A percentile compares a stretch with the other conserved stretches of the same genome.
phyloP scores from a whole-genome alignment of 495 filamentous ascomycete genomes.

The Aspergillus saccharolyticus region DNA sequence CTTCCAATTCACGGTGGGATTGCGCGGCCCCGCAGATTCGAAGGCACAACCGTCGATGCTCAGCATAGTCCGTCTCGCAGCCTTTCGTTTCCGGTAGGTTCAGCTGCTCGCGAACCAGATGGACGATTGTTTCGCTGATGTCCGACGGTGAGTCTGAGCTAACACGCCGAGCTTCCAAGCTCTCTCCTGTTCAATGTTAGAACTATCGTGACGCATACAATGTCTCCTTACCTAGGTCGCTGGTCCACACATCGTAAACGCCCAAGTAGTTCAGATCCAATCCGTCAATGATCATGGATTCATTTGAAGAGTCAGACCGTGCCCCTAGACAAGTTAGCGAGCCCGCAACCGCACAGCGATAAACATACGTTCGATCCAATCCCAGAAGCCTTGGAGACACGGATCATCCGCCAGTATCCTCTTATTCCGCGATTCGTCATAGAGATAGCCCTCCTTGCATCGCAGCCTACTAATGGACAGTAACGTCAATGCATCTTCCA shows the following conservation, averaged over 20 bases:
- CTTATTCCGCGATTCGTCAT: conserved; percentile 65
- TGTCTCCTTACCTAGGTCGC: conserved; percentile 55
- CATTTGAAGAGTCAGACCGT: conserved; percentile 55
- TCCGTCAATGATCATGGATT: conserved; percentile 66
- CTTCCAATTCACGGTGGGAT: conserved; percentile 56
- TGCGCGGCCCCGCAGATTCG: conserved; percentile 71
- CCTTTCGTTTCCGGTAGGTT: conserved; percentile 45
- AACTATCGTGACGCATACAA: not conserved
- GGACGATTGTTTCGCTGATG: conserved; percentile 46
- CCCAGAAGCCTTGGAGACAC: conserved; percentile 74
- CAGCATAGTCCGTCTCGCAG: conserved; percentile 57
- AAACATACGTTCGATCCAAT: conserved; percentile 62
- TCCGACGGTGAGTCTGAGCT: conserved; percentile 25
- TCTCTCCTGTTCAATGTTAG: conserved; percentile 30
- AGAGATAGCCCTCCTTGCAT: conserved; percentile 72
- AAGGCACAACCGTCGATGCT: conserved; percentile 74
- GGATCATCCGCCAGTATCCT: conserved; percentile 63
- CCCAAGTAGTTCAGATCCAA: conserved; percentile 85
- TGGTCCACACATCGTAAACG: conserved; percentile 73
- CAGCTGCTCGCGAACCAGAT: conserved; percentile 40
- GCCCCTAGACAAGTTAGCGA: conserved; percentile 46
- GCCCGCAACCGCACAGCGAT: not conserved
- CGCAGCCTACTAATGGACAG: conserved; percentile 44
- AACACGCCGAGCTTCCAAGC: conserved; percentile 29
- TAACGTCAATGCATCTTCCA: conserved; percentile 40